phyloP scores from a whole-genome alignment of 352 stramenopile species.

The Phytophthora hibernalis region DNA sequence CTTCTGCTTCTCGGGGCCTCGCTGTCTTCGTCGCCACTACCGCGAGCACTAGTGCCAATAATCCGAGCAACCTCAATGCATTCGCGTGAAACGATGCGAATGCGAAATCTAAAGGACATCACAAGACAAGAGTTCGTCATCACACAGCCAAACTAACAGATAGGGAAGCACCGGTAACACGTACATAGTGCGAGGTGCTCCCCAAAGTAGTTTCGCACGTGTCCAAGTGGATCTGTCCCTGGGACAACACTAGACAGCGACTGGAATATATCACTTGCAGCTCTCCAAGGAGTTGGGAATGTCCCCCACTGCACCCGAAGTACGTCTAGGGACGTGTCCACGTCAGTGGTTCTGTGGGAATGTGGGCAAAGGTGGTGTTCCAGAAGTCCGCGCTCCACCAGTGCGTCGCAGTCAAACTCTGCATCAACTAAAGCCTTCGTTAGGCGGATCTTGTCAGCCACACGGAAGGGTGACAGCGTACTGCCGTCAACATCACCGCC shows the following conservation, averaged over 20 bases:
- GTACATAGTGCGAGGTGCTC: constrained; percentile 81
- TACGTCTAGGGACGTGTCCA: constrained; percentile 74
- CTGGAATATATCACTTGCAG: constrained; percentile 26
- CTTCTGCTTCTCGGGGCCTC: constrained; percentile 16
- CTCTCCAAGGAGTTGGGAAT: constrained; percentile 37
- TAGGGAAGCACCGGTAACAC: constrained; percentile 17
- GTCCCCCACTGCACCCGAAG: constrained; percentile 62
- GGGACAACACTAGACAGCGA: constrained; percentile 9
- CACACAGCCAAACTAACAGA: neutral
- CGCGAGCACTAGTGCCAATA: constrained; percentile 43
- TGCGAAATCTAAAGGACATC: constrained; percentile 53
- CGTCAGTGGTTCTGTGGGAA: constrained; percentile 60
- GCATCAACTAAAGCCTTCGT: constrained; percentile 75
- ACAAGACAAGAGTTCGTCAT: constrained; percentile 4
- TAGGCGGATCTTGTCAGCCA: constrained; percentile 80
- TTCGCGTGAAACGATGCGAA: constrained; percentile 69
- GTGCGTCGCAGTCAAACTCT: constrained; percentile 77
- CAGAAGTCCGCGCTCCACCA: constrained; percentile 58
- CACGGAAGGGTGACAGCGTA: constrained; percentile 63
- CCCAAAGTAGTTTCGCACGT: constrained; percentile 85
- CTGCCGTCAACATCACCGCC: constrained; percentile 23
- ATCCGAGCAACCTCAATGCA: constrained; percentile 48
- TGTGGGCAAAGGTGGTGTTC: constrained; percentile 65
- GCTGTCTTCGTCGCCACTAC: constrained; percentile 25
- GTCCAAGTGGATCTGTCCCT: constrained; percentile 50